Evolutionary conservation across 2,329 filamentous ascomycete genomes (phyloP).

Genomic region (Talaromyces sp.): DNA sequence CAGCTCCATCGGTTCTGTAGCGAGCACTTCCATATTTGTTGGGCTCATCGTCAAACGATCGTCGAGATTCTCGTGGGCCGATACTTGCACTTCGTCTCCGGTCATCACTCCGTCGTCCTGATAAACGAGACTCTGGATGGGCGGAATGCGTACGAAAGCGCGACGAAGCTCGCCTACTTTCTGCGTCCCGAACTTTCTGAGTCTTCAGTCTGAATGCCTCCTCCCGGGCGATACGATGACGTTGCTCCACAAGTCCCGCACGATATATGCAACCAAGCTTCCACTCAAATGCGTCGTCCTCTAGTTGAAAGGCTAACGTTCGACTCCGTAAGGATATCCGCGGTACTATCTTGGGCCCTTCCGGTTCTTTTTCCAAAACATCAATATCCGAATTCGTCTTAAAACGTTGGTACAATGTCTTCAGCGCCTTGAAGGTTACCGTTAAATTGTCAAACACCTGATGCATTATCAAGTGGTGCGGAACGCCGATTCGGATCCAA

Average conservation of each 20-base stretch:
- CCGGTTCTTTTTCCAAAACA: slow-evolving; percentile 77
- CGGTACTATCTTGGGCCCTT: slow-evolving; percentile 80
- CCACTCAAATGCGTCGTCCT: slow-evolving; percentile 97
- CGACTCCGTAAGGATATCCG: slow-evolving; percentile 78
- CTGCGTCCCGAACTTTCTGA: slow-evolving; percentile 73
- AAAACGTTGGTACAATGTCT: slow-evolving; percentile 92
- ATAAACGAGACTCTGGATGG: slow-evolving; percentile 43
- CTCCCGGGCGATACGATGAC: slow-evolving; percentile 81
- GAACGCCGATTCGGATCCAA: slow-evolving; percentile 80
- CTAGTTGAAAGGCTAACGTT: slow-evolving; percentile 82
- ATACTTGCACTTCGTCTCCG: slow-evolving; percentile 54
- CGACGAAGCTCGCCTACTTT: slow-evolving; percentile 49
- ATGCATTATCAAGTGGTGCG: slow-evolving; percentile 85
- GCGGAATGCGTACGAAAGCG: slow-evolving; percentile 53
- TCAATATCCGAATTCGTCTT: slow-evolving; percentile 83
- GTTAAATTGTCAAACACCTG: slow-evolving; percentile 90
- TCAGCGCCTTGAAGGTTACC: slow-evolving; percentile 79
- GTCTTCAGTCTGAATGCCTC: slow-evolving; percentile 85
- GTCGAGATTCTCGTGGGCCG: slow-evolving; percentile 41
- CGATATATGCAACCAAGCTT: slow-evolving; percentile 93
- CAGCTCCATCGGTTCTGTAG: slow-evolving; percentile 78
- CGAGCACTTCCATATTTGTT: slow-evolving; percentile 40
- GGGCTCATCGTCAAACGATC: slow-evolving; percentile 6
- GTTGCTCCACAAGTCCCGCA: slow-evolving; percentile 80
- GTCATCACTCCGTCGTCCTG: slow-evolving; percentile 36